Evolutionary conservation across 805 yeast genomes (phyloP).

Genomic region (Jamesozyma jinghongensis): DNA sequence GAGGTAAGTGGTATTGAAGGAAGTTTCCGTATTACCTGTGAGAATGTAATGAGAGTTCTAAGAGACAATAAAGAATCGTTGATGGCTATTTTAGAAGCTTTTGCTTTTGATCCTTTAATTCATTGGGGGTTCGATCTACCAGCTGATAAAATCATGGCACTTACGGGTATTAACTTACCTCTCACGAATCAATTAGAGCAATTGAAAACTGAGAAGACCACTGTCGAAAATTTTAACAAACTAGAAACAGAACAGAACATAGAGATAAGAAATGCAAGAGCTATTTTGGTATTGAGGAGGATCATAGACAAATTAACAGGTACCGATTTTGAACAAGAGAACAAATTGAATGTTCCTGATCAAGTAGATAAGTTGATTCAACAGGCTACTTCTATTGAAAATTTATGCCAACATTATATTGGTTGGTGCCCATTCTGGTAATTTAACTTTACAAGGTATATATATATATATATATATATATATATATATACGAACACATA

Average conservation of each 20-base stretch:
- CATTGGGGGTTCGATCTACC: conserved; percentile 98
- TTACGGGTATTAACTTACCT: conserved; percentile 61
- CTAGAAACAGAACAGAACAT: conserved; percentile 60
- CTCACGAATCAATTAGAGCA: conserved; percentile 62
- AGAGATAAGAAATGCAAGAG: conserved; percentile 79
- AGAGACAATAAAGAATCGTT: conserved; percentile 91
- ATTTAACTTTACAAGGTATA: conserved; percentile 1
- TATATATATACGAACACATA: background rate
- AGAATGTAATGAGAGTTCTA: conserved; percentile 90
- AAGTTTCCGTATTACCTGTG: conserved; percentile 90
- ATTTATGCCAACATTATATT: conserved; percentile 89
- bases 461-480: background rate
- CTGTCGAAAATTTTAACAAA: conserved; percentile 64
- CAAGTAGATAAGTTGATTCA: conserved; percentile 92
- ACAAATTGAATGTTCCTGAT: conserved; percentile 67
- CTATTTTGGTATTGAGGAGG: conserved; percentile 78
- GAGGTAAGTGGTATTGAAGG: conserved; percentile 99
- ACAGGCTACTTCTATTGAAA: conserved; percentile 94
- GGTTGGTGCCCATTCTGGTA: conserved; percentile 99
- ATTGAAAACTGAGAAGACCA: conserved; percentile 62
- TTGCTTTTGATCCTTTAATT: conserved; percentile 96
- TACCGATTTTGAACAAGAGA: conserved; percentile 70
- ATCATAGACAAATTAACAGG: conserved; percentile 91
- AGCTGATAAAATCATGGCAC: conserved; percentile 62
- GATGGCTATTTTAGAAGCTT: conserved; percentile 96